Conservation (phyloP, 2,329 filamentous ascomycete species). For the Colletotrichum chlorophyti region DNA sequence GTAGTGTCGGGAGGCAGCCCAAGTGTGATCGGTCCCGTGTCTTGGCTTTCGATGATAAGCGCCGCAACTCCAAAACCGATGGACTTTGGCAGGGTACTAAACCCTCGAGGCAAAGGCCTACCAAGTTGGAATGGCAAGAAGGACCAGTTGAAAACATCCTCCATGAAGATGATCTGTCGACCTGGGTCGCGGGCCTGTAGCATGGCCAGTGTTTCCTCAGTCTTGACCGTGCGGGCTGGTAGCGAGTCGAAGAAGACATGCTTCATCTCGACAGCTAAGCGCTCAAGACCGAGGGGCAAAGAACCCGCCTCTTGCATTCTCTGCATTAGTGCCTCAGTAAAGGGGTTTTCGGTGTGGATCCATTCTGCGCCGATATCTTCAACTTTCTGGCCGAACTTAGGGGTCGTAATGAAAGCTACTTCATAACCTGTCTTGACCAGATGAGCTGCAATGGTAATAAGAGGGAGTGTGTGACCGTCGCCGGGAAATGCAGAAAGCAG, state of each 20-base stretch:
- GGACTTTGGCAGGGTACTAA: slow-evolving; percentile 31
- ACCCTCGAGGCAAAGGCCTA: slow-evolving; percentile 34
- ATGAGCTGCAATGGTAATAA: slow-evolving; percentile 37
- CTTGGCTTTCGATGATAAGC: slow-evolving; percentile 37
- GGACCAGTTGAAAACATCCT: slow-evolving; percentile 39
- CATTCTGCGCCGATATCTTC: slow-evolving; percentile 43
- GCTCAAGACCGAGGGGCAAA: slow-evolving; percentile 24
- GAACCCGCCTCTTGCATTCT: not conserved
- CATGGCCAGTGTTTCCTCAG: slow-evolving; percentile 29
- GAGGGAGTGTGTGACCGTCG: slow-evolving; percentile 32
- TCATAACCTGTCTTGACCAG: slow-evolving; percentile 44
- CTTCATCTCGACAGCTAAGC: slow-evolving; percentile 14
- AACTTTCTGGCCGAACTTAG: slow-evolving; percentile 37
- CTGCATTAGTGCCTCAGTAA: not conserved
- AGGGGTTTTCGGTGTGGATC: slow-evolving; percentile 25
- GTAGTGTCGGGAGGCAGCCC: slow-evolving; percentile 38
- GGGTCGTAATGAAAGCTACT: slow-evolving; percentile 43
- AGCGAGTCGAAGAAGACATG: slow-evolving; percentile 25
- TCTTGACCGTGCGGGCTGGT: not conserved
- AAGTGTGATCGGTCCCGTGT: slow-evolving; percentile 38
- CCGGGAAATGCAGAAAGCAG: slow-evolving; percentile 31
- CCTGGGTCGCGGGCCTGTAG: slow-evolving; percentile 34
- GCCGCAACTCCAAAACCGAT: slow-evolving; percentile 42
- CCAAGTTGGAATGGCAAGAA: slow-evolving; percentile 37
- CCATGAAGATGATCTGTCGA: slow-evolving; percentile 41